Percentiles rank a stretch among this genome's conserved stretches.
These are phyloP conservation scores for Pulveroboletus frians DNA, from an alignment of 768 basidiomycete species.

Conservation along the genomic window DNA sequence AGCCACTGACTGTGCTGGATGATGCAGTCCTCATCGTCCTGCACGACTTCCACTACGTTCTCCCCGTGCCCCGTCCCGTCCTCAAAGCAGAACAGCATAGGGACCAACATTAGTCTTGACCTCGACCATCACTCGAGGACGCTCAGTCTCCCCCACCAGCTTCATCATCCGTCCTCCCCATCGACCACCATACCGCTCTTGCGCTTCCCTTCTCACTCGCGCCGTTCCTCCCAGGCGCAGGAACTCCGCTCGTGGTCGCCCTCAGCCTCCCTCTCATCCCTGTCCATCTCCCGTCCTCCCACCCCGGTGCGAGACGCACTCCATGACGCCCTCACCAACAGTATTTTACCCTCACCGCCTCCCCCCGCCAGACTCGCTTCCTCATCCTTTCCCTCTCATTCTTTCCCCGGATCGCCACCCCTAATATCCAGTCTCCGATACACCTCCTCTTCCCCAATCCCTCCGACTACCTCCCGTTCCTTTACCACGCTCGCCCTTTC, in stretches of 20 bases:
- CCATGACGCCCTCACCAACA: conserved; percentile 43
- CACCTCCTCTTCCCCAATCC: conserved; percentile 58
- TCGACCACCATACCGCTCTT: conserved; percentile 15
- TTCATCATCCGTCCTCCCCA: conserved; percentile 5
- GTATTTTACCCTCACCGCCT: conserved; percentile 36
- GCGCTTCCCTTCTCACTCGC: conserved; percentile 10
- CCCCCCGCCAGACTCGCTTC: conserved; percentile 40
- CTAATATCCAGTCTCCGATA: conserved; percentile 52
- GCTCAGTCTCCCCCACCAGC: conserved; percentile 15
- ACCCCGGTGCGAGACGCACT: conserved; percentile 39
- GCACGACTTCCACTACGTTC: conserved; percentile 6
- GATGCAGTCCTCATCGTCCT: conserved; percentile 10
- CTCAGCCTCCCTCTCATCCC: neutral
- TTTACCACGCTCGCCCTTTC: conserved; percentile 9
- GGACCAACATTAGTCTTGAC: neutral
- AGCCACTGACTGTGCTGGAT: conserved; percentile 9
- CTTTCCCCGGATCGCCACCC: conserved; percentile 43
- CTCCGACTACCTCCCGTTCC: conserved; percentile 36
- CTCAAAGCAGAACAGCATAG: neutral
- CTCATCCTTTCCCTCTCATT: conserved; percentile 29
- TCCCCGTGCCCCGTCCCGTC: conserved; percentile 2
- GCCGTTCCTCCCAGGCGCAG: neutral
- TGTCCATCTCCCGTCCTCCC: conserved; percentile 26
- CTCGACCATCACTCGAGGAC: conserved; percentile 4
- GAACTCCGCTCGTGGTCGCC: neutral